Percentiles rank a stretch among this genome's conserved stretches.
phyloP scores from a whole-genome alignment of 1,284 basidiomycete species.

The Ustilago vetiveriae region DNA sequence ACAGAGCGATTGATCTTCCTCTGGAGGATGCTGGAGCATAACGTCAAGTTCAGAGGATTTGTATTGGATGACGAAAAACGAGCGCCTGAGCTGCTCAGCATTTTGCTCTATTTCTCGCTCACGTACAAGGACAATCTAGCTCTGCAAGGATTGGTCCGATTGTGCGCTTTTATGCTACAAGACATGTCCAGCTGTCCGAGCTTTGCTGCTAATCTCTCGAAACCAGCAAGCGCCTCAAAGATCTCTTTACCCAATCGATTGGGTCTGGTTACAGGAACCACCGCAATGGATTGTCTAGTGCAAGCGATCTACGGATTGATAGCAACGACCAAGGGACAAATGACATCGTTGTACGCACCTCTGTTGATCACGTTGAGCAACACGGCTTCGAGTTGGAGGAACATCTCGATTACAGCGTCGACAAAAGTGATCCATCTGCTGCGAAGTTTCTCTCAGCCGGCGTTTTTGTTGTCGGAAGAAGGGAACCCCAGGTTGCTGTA shows the following conservation, averaged over 20 bases:
- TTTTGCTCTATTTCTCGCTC: constrained; percentile 51
- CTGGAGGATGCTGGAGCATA: constrained; percentile 55
- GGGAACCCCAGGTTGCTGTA: constrained; percentile 90
- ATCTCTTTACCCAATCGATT: constrained; percentile 34
- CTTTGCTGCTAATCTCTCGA: constrained; percentile 72
- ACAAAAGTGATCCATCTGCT: constrained; percentile 86
- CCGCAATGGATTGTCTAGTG: constrained; percentile 45
- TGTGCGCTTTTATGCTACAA: constrained; percentile 90
- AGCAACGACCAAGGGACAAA: constrained; percentile 76
- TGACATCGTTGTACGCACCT: constrained; percentile 74
- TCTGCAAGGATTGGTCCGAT: constrained; percentile 87
- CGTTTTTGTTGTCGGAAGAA: constrained; percentile 89
- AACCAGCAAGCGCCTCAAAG: constrained; percentile 40
- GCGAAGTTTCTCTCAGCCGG: constrained; percentile 84
- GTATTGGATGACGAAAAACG: constrained; percentile 49
- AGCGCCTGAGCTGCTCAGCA: constrained; percentile 34
- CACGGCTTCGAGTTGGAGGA: constrained; percentile 82
- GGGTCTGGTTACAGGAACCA: constrained; percentile 24
- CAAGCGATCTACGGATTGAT: constrained; percentile 84
- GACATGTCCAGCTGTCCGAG: constrained; percentile 83
- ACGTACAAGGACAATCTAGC: constrained; percentile 70
- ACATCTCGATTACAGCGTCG: constrained; percentile 79
- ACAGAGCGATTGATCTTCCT: constrained; percentile 56
- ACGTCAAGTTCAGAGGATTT: constrained; percentile 54
- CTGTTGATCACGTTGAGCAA: constrained; percentile 90